These are phyloP conservation scores for Mrakia blollopis DNA, from an alignment of 768 basidiomycete genomes.

Conservation along the genomic window DNA sequence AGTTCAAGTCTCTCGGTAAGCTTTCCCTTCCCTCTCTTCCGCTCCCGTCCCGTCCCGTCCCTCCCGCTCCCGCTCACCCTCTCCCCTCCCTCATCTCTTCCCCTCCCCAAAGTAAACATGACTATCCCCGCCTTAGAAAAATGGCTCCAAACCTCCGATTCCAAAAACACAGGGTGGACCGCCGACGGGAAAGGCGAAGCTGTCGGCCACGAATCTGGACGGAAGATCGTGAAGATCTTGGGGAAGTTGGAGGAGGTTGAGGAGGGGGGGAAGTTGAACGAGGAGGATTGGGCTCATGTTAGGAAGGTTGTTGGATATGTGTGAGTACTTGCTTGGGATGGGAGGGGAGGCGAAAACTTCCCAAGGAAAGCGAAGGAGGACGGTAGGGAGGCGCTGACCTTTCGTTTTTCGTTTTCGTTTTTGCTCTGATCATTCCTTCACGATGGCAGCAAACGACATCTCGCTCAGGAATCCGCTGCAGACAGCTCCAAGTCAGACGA, in stretches of 20 bases:
- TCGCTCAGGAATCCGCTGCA: conserved; percentile 15
- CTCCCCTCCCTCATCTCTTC: too few species aligned
- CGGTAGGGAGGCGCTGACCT: too few species aligned
- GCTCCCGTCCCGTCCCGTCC: background rate
- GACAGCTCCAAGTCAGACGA: conserved; percentile 17
- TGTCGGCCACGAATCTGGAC: background rate
- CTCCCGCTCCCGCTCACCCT: background rate
- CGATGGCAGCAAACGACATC: conserved; percentile 29
- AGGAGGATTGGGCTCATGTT: background rate
- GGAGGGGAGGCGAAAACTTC: background rate
- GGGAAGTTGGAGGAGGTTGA: background rate
- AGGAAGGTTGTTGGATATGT: background rate
- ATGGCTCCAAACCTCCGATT: background rate
- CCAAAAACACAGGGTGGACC: background rate
- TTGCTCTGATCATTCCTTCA: too few species aligned
- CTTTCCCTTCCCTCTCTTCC: background rate
- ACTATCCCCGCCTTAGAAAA: background rate
- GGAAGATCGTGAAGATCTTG: background rate
- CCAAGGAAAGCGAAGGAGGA: background rate
- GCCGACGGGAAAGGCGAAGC: background rate
- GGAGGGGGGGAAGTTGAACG: background rate
- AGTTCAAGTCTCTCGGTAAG: background rate
- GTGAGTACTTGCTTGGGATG: background rate
- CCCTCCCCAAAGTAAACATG: background rate
- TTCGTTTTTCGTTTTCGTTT: too few species aligned